These are phyloP conservation scores for Guyanaporus albipodus DNA, from an alignment of 768 basidiomycete genomes.

Conservation along the genomic window DNA sequence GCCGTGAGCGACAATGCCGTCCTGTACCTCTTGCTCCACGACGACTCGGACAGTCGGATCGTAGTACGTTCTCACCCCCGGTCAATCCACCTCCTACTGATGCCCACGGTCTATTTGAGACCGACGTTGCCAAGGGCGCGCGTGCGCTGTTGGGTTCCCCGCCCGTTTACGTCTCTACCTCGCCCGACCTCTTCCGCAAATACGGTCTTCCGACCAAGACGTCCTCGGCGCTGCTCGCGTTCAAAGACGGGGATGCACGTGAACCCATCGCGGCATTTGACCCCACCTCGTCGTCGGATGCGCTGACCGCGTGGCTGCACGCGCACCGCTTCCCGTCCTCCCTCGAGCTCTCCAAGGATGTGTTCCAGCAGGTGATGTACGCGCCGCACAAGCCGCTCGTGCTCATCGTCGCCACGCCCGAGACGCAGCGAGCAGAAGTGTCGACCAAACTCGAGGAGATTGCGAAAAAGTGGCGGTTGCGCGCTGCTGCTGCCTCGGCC, in stretches of 20 bases:
- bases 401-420: conserved; percentile 59
- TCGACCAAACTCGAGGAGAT: conserved; percentile 47
- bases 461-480: conserved; percentile 55
- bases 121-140: conserved; percentile 53
- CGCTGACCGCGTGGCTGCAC: conserved; percentile 54
- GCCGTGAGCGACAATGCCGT: conserved; percentile 14
- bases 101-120: conserved; percentile 36
- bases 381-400: conserved; percentile 72
- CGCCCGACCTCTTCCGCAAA: conserved; percentile 30
- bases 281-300: conserved; percentile 1
- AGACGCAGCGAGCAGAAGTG: conserved; percentile 37
- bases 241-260: conserved; percentile 54
- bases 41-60: conserved; percentile 28
- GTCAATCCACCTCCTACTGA: not conserved
- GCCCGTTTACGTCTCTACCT: conserved; percentile 42
- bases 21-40: conserved; percentile 50
- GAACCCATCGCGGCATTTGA: conserved; percentile 44
- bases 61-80: conserved; percentile 27
- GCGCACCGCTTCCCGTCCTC: conserved; percentile 69
- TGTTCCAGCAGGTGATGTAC: conserved; percentile 86
- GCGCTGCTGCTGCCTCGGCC: too few species aligned
- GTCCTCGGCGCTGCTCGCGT: conserved; percentile 62
- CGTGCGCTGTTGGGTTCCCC: conserved; percentile 48
- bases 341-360: conserved; percentile 69
- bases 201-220: conserved; percentile 26